Conservation (phyloP, 2,329 filamentous ascomycete species). For the Aspergillus quadrilineatus region DNA sequence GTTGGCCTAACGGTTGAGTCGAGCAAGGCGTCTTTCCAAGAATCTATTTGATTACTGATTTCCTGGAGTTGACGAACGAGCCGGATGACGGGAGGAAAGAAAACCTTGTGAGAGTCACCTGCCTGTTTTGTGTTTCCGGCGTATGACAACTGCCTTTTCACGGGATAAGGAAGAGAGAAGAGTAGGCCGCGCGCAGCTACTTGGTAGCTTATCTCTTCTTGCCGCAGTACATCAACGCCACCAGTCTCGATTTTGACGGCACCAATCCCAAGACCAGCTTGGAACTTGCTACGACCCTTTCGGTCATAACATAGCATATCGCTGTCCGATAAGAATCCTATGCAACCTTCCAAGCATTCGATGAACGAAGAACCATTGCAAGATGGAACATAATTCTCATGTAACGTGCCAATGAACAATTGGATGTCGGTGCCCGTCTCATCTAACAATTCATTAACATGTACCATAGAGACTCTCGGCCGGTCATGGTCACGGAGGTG, state of each 20-base stretch:
- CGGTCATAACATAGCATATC: constrained; percentile 75
- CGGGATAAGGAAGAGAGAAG: constrained; percentile 80
- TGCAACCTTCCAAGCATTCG: constrained; percentile 79
- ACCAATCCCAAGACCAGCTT: constrained; percentile 58
- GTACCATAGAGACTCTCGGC: constrained; percentile 64
- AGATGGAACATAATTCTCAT: constrained; percentile 90
- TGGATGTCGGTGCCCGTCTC: constrained; percentile 90
- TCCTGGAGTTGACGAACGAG: constrained; percentile 84
- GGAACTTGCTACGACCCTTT: constrained; percentile 25
- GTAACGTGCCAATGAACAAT: constrained; percentile 84
- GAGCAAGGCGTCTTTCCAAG: constrained; percentile 39
- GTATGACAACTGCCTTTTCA: constrained; percentile 58
- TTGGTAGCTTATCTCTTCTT: constrained; percentile 93
- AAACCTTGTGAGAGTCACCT: constrained; percentile 79
- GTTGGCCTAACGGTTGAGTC: constrained; percentile 39
- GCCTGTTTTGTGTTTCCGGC: constrained; percentile 25
- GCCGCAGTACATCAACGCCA: constrained; percentile 67
- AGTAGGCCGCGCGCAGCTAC: constrained; percentile 82
- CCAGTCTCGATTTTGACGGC: constrained; percentile 49
- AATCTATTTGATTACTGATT: constrained; percentile 64
- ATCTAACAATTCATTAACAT: constrained; percentile 76
- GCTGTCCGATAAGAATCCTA: constrained; percentile 81
- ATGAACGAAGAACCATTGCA: constrained; percentile 68
- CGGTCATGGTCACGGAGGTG: constrained; percentile 59
- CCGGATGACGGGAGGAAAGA: constrained; percentile 81